phyloP scores from a whole-genome alignment of 2,329 filamentous ascomycete species.

The Fonsecaea nubica region DNA sequence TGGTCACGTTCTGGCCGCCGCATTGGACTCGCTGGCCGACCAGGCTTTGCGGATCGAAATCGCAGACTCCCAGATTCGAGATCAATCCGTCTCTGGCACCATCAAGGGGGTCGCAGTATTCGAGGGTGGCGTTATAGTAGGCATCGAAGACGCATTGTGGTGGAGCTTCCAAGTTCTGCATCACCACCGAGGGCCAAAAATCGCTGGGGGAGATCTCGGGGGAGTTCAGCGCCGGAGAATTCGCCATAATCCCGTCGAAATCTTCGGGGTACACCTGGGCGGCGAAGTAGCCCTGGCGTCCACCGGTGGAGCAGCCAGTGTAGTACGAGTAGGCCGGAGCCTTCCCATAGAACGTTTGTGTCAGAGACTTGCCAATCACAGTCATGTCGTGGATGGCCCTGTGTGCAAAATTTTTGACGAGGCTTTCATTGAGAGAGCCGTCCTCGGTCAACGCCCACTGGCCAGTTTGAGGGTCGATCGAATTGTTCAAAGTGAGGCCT shows the following conservation, averaged over 20 bases:
- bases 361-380: conserved; percentile 38
- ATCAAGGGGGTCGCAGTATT: conserved; percentile 42
- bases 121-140: conserved; percentile 45
- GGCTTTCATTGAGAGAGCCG: conserved; percentile 46
- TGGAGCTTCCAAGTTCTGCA: conserved; percentile 38
- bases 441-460: conserved; percentile 28
- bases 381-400: conserved; percentile 47
- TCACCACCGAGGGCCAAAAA: conserved; percentile 41
- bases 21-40: conserved; percentile 21
- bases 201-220: conserved; percentile 42
- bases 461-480: conserved; percentile 23
- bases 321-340: conserved; percentile 53
- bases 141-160: conserved; percentile 46
- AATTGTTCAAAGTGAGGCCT: conserved; percentile 28
- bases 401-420: conserved; percentile 47
- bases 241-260: conserved; percentile 43
- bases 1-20: conserved; percentile 17
- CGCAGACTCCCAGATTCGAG: conserved; percentile 29
- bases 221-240: conserved; percentile 38
- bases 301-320: conserved; percentile 65
- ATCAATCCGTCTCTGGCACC: conserved; percentile 42
- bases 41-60: conserved; percentile 26
- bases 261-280: conserved; percentile 40
- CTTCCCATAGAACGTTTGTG: conserved; percentile 30
- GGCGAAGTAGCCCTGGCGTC: conserved; percentile 63